Percentiles rank a stretch among this genome's conserved stretches.
Evolutionary conservation across 257 asterid genomes (phyloP).

Genomic region (Paraleonurus japonicus): DNA sequence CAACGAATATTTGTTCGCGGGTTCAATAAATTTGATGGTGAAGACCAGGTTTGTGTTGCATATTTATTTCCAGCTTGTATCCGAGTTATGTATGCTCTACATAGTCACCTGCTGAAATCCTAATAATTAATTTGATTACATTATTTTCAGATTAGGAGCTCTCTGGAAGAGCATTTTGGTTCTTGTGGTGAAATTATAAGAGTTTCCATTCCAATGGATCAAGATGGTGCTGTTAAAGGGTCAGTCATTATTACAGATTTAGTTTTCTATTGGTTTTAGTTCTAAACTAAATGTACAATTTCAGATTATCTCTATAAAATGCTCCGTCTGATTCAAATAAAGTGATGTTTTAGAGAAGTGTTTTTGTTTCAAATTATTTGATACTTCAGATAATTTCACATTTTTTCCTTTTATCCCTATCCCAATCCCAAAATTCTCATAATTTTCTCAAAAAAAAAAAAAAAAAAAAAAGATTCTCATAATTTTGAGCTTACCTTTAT

Average conservation of each 20-base stretch:
- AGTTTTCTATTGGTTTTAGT: background rate
- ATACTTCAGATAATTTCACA: too few species aligned
- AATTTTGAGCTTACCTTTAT: too few species aligned
- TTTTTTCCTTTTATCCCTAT: too few species aligned
- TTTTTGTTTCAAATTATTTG: too few species aligned
- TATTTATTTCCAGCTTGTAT: background rate
- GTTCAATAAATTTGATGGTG: constrained; percentile 45
- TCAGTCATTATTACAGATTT: constrained; percentile 22
- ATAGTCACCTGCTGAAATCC: background rate
- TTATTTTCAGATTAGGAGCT: constrained; percentile 54
- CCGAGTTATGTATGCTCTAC: background rate
- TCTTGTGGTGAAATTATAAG: constrained; percentile 73
- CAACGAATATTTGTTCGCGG: constrained; percentile 67
- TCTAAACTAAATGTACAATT: background rate
- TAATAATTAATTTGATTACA: background rate
- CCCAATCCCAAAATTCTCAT: too few species aligned
- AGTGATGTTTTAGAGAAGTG: too few species aligned
- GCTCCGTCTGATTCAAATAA: too few species aligned
- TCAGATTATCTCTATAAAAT: background rate
- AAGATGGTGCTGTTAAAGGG: constrained; percentile 71
- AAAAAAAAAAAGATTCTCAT: too few species aligned
- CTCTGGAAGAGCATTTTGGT: constrained; percentile 63
- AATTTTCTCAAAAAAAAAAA: too few species aligned
- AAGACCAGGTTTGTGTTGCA: constrained; percentile 45
- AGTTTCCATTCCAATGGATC: constrained; percentile 56